Evolutionary conservation across 306 rosid species (phyloP), one percentile per base, ranked within the genome.

Genomic region (Delonix regia): DNA sequence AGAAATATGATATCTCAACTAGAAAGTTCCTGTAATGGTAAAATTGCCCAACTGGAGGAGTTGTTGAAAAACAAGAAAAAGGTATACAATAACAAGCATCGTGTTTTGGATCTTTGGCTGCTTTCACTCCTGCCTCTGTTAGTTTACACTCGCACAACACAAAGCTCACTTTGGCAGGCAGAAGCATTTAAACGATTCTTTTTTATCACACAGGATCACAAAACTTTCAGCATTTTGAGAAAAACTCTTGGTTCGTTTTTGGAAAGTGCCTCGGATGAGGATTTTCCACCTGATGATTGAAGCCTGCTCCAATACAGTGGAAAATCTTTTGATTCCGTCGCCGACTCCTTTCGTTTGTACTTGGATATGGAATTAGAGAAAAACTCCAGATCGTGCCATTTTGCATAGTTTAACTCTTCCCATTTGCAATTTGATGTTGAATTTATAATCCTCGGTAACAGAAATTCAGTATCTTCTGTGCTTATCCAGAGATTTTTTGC

Each of bases 201-300:
- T 68, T 77, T 57, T 55, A 78, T 30, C 63, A 65, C 71, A 56
- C 89, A 95, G 98, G 98, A 91, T 30, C 93, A 91, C 74, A 95
- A 83, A 78, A 91, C 98, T 81, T 95, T 91, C 90, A 95, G 92
- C 84, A 77, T 89, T 80, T 73, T 95, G 82, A 90, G 93, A 84
- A 95, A 95, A 84, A 90, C 94, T 48, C 90, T 95, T 9, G 99
- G 98, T 42, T 85, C 98, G 15, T 88, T 95, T 86, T 85, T 93
- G 72, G 97, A 88, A 21, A 76, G 85, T 81, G 85, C 85, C 39
- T 95, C 97, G 1, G 97, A 95, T 52, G 99, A 93, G 66, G 98
- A 91, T 52, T 89, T 89, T 88, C 91, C 87, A 51, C 88, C 92
- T 49, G 98, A 95, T 64, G 99, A 95, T 76, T 88, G 89, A 88